A percentile compares a stretch with the other conserved stretches of the same genome.
Conservation (phyloP, 805 yeast genomes). For the Yarrowia sp. region DNA sequence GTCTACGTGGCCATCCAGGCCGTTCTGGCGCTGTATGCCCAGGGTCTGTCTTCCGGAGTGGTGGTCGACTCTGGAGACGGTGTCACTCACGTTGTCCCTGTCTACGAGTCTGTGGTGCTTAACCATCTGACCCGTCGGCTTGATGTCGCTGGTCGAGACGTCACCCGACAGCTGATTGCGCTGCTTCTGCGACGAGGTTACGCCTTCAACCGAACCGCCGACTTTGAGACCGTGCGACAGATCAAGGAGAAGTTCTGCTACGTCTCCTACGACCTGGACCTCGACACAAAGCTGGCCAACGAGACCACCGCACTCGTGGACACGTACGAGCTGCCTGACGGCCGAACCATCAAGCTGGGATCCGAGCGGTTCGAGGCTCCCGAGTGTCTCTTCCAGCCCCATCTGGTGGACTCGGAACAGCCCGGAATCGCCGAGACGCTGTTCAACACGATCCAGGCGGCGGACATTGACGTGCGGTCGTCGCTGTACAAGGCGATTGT, state of each 20-base stretch:
- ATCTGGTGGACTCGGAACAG: constrained; percentile 92
- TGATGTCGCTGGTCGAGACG: constrained; percentile 98
- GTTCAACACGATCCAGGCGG: constrained; percentile 90
- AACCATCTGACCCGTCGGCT: constrained; percentile 90
- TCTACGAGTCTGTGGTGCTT: constrained; percentile 94
- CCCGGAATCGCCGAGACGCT: constrained; percentile 95
- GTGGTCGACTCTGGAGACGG: constrained; percentile 99
- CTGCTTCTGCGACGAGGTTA: constrained; percentile 93
- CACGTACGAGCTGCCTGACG: constrained; percentile 93
- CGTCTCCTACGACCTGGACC: constrained; percentile 90
- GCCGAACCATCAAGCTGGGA: constrained; percentile 90
- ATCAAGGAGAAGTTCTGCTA: constrained; percentile 96
- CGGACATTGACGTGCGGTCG: constrained; percentile 92
- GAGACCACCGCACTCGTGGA: constrained; percentile 97
- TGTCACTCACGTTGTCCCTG: constrained; percentile 98
- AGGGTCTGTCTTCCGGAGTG: constrained; percentile 94
- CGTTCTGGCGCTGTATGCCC: constrained; percentile 96
- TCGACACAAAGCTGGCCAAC: constrained; percentile 83
- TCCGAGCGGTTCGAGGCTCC: constrained; percentile 97
- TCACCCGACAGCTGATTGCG: constrained; percentile 93
- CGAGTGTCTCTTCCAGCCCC: constrained; percentile 96
- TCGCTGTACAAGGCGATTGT: constrained; percentile 91
- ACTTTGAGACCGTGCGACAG: constrained; percentile 97
- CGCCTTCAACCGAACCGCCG: constrained; percentile 98
- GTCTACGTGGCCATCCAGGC: constrained; percentile 97